Percentiles rank a stretch among this genome's conserved stretches.
These are phyloP conservation scores for Elaeis guineensis DNA, from an alignment of 176 grass and related monocot genomes.

Conservation along the genomic window DNA sequence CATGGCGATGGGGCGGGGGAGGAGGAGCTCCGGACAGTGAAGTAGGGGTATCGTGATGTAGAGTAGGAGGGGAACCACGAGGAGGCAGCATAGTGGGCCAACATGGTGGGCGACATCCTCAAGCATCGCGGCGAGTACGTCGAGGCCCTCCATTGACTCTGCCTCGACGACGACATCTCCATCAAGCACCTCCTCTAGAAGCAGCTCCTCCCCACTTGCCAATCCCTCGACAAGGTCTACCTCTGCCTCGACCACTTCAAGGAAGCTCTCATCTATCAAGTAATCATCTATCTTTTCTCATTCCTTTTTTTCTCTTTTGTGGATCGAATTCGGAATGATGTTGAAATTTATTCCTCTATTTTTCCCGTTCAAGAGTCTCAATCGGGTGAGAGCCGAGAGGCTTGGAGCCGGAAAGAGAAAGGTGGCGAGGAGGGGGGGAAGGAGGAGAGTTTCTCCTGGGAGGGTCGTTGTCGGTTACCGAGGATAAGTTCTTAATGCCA, in stretches of 20 bases:
- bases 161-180: conserved; percentile 56
- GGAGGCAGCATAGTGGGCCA: conserved; percentile 80
- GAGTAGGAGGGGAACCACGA: conserved; percentile 55
- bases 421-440: too few species aligned
- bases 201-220: conserved; percentile 68
- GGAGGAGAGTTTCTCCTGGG: too few species aligned
- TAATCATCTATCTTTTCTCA: neutral
- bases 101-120: conserved; percentile 73
- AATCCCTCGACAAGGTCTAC: conserved; percentile 80
- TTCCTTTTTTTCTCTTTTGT: neutral
- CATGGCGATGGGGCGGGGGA: conserved; percentile 22
- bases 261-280: conserved; percentile 72
- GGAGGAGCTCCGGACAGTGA: conserved; percentile 58
- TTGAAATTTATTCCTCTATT: too few species aligned
- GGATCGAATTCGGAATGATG: neutral
- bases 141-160: conserved; percentile 69
- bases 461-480: too few species aligned
- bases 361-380: too few species aligned
- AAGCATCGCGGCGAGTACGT: conserved; percentile 79
- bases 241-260: conserved; percentile 50
- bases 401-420: too few species aligned
- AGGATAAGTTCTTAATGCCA: too few species aligned
- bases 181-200: conserved; percentile 68
- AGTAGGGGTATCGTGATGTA: conserved; percentile 50
- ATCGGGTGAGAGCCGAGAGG: too few species aligned